Evolutionary conservation across 129 eudicot species (phyloP).

Genomic region (Saussurea involucrata): DNA sequence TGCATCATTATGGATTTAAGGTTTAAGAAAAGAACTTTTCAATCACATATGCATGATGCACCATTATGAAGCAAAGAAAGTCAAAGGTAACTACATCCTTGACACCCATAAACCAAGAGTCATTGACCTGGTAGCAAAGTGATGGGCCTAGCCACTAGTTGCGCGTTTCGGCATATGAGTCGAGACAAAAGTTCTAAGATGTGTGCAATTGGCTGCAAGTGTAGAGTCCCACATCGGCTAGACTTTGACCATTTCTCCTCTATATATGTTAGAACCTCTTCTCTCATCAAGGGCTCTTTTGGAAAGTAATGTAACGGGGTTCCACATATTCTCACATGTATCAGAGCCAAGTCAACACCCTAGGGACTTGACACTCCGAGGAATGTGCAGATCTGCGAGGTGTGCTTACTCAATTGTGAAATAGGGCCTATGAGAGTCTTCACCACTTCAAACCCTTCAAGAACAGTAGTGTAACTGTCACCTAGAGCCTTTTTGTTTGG

Average conservation of each 20-base stretch:
- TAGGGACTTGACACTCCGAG: not conserved
- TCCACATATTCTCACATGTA: not conserved
- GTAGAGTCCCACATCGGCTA: too few species aligned
- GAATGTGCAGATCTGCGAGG: not conserved
- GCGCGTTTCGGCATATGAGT: too few species aligned
- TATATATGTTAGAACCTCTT: too few species aligned
- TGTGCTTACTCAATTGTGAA: too few species aligned
- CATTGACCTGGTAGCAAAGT: not conserved
- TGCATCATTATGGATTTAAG: slow-evolving; percentile 6
- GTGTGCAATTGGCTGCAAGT: too few species aligned
- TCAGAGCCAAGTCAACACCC: not conserved
- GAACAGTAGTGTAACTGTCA: not conserved
- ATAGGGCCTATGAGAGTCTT: not conserved
- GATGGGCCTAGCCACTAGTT: too few species aligned
- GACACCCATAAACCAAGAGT: not conserved
- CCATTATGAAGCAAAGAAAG: not conserved
- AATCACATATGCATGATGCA: not conserved
- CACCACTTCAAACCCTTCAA: not conserved
- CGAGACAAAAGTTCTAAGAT: too few species aligned
- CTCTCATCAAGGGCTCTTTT: too few species aligned
- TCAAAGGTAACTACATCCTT: not conserved
- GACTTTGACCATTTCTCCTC: too few species aligned
- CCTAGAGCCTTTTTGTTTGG: not conserved
- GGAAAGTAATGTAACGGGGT: too few species aligned
- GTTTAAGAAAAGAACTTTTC: not conserved